Percentiles rank a stretch among this genome's conserved stretches.
Conservation (phyloP, 345 rosid species). For the Luvunga scandens region DNA sequence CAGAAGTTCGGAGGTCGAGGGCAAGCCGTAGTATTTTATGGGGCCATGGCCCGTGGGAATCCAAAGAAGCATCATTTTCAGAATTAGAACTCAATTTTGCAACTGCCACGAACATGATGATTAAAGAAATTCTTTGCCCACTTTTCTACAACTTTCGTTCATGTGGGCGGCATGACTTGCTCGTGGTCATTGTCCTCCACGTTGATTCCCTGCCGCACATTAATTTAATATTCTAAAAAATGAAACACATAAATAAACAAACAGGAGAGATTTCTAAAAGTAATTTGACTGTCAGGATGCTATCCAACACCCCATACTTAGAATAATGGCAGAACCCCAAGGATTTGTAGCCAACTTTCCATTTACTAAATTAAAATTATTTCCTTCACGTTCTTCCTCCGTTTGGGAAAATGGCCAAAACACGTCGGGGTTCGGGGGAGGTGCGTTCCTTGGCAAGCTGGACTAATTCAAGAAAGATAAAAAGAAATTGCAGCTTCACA, state of each 20-base stretch:
- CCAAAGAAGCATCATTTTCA: not conserved
- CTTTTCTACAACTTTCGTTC: not conserved
- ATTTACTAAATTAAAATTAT: not conserved
- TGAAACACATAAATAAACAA: not conserved
- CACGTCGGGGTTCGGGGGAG: not conserved
- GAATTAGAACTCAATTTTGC: not conserved
- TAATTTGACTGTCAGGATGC: conserved; percentile 17
- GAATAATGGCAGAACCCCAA: not conserved
- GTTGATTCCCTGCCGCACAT: not conserved
- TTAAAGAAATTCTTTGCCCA: not conserved
- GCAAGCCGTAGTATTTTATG: too few relatives aligned
- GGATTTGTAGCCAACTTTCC: conserved; percentile 11
- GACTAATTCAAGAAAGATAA: not conserved
- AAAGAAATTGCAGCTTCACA: not conserved
- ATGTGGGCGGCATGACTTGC: not conserved
- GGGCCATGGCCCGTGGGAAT: not conserved
- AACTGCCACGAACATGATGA: not conserved
- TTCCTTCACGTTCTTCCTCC: not conserved
- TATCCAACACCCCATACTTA: conserved; percentile 14
- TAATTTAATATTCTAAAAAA: not conserved
- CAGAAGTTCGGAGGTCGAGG: not conserved
- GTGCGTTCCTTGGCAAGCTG: not conserved
- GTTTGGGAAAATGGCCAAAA: not conserved
- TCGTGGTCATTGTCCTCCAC: not conserved
- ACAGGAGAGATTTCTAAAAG: not conserved